These are phyloP conservation scores for Fistulifera pelliculosa DNA, from an alignment of 108 stramenopile genomes.

Conservation along the genomic window DNA sequence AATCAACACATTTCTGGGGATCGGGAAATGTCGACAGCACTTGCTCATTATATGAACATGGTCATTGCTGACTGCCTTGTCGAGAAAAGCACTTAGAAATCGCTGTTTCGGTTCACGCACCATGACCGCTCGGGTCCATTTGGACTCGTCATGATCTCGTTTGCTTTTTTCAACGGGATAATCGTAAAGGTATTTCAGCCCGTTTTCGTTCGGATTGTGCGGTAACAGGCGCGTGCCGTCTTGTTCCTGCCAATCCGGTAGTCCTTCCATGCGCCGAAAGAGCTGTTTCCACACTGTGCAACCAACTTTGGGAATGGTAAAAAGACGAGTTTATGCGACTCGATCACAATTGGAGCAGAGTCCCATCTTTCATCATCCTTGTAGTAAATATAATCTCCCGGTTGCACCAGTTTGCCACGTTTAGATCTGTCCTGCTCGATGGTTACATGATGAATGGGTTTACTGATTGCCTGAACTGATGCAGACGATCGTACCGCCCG, in stretches of 20 bases:
- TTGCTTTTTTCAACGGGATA: conserved; percentile 24
- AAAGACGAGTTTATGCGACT: conserved; percentile 42
- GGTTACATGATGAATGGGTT: too few relatives aligned
- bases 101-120: conserved; percentile 63
- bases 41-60: conserved; percentile 11
- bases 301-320: conserved; percentile 31
- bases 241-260: conserved; percentile 16
- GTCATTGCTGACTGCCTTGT: conserved; percentile 28
- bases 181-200: conserved; percentile 32
- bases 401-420: conserved; percentile 6
- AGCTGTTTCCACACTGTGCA: conserved; percentile 36
- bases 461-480: too few relatives aligned
- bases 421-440: too few relatives aligned
- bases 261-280: conserved; percentile 40
- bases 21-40: conserved; percentile 10
- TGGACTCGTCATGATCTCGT: conserved; percentile 33
- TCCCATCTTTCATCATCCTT: conserved; percentile 13
- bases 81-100: conserved; percentile 39
- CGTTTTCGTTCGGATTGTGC: conserved; percentile 32
- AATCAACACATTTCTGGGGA: conserved; percentile 9
- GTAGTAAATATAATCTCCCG: conserved; percentile 17
- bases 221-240: conserved; percentile 17
- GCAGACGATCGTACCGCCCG: too few relatives aligned
- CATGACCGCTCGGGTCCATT: conserved; percentile 54
- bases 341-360: conserved; percentile 33